Conservation (phyloP, 345 rosid genomes). For the Gossypium sturtianum region DNA sequence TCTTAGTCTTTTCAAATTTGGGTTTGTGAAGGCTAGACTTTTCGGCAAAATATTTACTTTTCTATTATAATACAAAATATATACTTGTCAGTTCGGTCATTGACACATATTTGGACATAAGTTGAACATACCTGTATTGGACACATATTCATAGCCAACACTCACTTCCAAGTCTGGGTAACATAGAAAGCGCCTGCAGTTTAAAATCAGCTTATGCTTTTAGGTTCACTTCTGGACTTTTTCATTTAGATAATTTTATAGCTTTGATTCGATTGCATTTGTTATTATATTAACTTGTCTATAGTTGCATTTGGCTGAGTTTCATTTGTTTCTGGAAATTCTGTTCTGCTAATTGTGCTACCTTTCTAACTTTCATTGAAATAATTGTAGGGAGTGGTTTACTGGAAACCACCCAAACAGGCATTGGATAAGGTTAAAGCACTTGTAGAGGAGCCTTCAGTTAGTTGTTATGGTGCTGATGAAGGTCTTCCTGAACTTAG, state of each 20-base stretch:
- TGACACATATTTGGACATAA: too few species aligned
- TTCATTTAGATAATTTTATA: neutral
- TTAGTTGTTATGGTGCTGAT: constrained; percentile 85
- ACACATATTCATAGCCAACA: neutral
- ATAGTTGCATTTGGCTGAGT: neutral
- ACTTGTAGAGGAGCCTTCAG: constrained; percentile 61
- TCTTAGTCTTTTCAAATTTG: neutral
- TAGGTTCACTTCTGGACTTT: neutral
- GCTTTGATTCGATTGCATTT: neutral
- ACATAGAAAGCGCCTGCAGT: neutral
- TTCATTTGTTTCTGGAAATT: neutral
- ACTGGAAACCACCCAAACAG: constrained; percentile 84
- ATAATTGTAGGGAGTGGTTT: constrained; percentile 68
- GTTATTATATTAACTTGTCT: neutral
- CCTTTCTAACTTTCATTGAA: constrained; percentile 1
- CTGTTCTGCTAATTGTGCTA: neutral
- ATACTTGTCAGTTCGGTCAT: too few species aligned
- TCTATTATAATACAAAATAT: neutral
- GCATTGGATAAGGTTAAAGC: constrained; percentile 80
- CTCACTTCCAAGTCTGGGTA: neutral
- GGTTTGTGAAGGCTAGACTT: neutral
- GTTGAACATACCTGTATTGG: neutral
- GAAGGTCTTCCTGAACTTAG: constrained; percentile 86
- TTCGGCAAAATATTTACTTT: neutral
- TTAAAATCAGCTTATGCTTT: neutral